Conservation (phyloP, 1,139 yeast species). For the Yamadazyma pseudoaaseri region DNA sequence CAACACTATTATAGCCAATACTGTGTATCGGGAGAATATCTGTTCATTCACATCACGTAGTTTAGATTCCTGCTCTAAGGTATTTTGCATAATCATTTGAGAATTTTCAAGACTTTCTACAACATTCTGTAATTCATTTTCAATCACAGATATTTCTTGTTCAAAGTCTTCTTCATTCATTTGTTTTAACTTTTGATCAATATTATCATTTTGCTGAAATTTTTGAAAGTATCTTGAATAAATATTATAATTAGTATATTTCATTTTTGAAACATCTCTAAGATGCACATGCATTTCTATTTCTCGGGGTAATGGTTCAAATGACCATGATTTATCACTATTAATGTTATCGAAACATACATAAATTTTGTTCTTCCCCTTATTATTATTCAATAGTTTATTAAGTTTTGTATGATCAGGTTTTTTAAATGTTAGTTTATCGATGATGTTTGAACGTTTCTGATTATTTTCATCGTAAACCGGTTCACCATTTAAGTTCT, state of each 20-base stretch:
- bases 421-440: constrained; percentile 8
- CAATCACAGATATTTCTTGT: constrained; percentile 25
- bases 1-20: constrained; percentile 25
- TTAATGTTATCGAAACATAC: constrained; percentile 46
- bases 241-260: constrained; percentile 35
- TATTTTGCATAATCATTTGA: constrained; percentile 24
- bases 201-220: constrained; percentile 14
- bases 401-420: constrained; percentile 12
- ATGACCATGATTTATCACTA: constrained; percentile 45
- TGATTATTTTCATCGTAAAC: constrained; percentile 8
- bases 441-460: constrained; percentile 10
- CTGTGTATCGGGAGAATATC: constrained; percentile 35
- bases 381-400: constrained; percentile 20
- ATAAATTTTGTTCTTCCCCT: constrained; percentile 32
- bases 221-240: constrained; percentile 36
- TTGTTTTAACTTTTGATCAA: constrained; percentile 10
- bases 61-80: constrained; percentile 34
- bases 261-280: constrained; percentile 31
- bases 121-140: constrained; percentile 32
- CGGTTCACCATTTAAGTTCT: constrained; percentile 31
- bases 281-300: constrained; percentile 36
- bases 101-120: constrained; percentile 28
- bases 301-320: constrained; percentile 31
- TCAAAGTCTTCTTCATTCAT: constrained; percentile 37
- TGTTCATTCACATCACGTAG: constrained; percentile 42